Evolutionary conservation across 2,329 filamentous ascomycete species (phyloP).

Genomic region (Plenodomus tracheiphilus): DNA sequence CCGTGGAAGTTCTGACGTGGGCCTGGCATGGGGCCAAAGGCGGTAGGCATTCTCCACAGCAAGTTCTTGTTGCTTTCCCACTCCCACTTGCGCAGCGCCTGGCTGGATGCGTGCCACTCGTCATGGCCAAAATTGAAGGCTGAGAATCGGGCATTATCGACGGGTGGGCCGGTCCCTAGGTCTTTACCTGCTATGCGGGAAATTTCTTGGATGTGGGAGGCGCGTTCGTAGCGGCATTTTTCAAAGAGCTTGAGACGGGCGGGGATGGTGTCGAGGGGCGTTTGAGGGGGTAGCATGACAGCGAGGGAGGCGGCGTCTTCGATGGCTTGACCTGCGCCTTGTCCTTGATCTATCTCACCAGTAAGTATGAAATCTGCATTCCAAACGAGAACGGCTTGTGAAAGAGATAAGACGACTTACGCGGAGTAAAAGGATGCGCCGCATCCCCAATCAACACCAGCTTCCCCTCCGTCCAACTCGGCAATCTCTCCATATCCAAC

Average conservation of each 20-base stretch:
- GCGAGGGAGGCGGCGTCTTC: conserved; percentile 66
- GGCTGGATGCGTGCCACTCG: conserved; percentile 59
- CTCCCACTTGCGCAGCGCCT: conserved; percentile 56
- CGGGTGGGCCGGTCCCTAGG: conserved; percentile 38
- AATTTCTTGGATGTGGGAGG: conserved; percentile 60
- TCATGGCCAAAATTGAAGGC: conserved; percentile 62
- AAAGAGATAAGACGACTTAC: conserved; percentile 38
- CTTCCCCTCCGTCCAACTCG: conserved; percentile 57
- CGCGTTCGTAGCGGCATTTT: conserved; percentile 60
- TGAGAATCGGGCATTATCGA: conserved; percentile 46
- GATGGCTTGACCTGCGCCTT: conserved; percentile 66
- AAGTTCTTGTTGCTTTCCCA: conserved; percentile 50
- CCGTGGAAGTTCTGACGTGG: conserved; percentile 41
- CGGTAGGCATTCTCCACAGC: conserved; percentile 49
- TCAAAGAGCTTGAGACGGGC: conserved; percentile 64
- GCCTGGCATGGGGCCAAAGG: conserved; percentile 48
- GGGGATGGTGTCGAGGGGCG: conserved; percentile 51
- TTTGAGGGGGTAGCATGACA: conserved; percentile 57
- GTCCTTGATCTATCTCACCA: conserved; percentile 54
- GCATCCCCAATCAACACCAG: conserved; percentile 67
- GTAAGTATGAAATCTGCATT: conserved; percentile 2
- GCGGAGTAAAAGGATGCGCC: conserved; percentile 68
- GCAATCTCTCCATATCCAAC: conserved; percentile 62
- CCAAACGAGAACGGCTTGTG: no score
- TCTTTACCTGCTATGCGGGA: conserved; percentile 59